Base-by-base conservation (phyloP, 345 rosid genomes). In the Rhodamnia argentea region DNA sequence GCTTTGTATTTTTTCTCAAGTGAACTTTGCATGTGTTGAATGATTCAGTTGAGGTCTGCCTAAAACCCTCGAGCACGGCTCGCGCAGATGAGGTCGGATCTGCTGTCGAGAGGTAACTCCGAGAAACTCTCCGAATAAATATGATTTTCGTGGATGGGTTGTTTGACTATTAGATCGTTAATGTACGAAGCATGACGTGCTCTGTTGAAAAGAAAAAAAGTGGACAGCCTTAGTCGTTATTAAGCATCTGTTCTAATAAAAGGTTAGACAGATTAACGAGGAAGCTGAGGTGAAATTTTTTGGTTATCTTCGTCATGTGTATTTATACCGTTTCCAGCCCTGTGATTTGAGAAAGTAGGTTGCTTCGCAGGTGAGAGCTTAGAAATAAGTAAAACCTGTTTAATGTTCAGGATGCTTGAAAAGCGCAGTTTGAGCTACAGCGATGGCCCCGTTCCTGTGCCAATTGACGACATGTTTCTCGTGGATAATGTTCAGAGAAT, bases 61-160 rank as follows among this genome's bases (percentile, higher is more conserved):
- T 97, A 83, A 96, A 94, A 87, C 90, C 96, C 27, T 95, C 98
- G 20, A 94, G 99, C 93, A 90, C 99, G 1, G 98, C 96, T 86
- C 94, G 95, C 1, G 57, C 86, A 2, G 95, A 93, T 53, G 96
- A 96, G 50, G 94, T 96, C 16, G 92, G 89, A 50, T 88, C 91
- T 82, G 94, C 97, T 42, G 95, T 98, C 15, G 98, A 98, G 91
- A 91, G 93, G 98, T 94, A 84, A 70, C 85, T 86, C 27, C 26
- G 75, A 40, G 52, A 76, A 59, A 62, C 51, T 9, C 26, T 50
- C n/a, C 47, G 26, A 53, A 53, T 15, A 14, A 15, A 53, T 53
- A 53, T 53, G 55, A 16, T 53, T 16, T 53, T 53, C 22, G 55
- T 14, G 55, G 55, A 53, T 53, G 55, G 7, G 2, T 32, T 24